Evolutionary conservation across 306 rosid genomes (phyloP).

Genomic region (Begonia fuchsioides): DNA sequence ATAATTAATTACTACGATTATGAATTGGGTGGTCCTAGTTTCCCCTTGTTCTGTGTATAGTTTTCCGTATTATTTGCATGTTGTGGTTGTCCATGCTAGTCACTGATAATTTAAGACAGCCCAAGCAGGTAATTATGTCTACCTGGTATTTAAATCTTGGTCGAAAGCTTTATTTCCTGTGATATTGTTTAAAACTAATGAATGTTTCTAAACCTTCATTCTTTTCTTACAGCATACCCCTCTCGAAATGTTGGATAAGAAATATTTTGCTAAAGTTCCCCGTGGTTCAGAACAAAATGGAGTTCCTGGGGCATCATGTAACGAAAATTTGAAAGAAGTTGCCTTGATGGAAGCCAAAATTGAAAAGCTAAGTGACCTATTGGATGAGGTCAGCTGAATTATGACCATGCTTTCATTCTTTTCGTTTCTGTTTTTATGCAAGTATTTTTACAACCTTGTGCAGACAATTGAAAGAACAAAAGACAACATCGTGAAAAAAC

Average conservation of each 20-base stretch:
- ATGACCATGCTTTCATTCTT: too few relatives aligned
- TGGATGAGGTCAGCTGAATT: constrained; percentile 49
- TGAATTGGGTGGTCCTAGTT: too few relatives aligned
- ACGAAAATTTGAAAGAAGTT: constrained; percentile 54
- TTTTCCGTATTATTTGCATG: too few relatives aligned
- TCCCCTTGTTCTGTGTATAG: too few relatives aligned
- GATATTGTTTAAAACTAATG: not conserved
- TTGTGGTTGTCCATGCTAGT: too few relatives aligned
- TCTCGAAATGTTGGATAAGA: constrained; percentile 72
- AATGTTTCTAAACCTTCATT: constrained; percentile 1
- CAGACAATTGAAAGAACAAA: constrained; percentile 75
- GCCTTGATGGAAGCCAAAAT: constrained; percentile 67
- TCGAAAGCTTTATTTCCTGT: constrained; percentile 1
- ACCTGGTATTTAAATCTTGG: too few relatives aligned
- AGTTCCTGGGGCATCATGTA: constrained; percentile 28
- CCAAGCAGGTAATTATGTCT: too few relatives aligned
- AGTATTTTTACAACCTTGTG: constrained; percentile 5
- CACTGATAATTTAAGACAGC: too few relatives aligned
- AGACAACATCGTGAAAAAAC: constrained; percentile 89
- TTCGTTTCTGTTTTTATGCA: too few relatives aligned
- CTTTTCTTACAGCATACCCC: constrained; percentile 54
- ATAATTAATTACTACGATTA: too few relatives aligned
- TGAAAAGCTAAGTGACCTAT: constrained; percentile 48
- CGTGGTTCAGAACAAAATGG: constrained; percentile 38
- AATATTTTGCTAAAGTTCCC: constrained; percentile 69